Base-by-base conservation (phyloP, 2,329 filamentous ascomycete genomes). In the Blastomyces percursus region DNA sequence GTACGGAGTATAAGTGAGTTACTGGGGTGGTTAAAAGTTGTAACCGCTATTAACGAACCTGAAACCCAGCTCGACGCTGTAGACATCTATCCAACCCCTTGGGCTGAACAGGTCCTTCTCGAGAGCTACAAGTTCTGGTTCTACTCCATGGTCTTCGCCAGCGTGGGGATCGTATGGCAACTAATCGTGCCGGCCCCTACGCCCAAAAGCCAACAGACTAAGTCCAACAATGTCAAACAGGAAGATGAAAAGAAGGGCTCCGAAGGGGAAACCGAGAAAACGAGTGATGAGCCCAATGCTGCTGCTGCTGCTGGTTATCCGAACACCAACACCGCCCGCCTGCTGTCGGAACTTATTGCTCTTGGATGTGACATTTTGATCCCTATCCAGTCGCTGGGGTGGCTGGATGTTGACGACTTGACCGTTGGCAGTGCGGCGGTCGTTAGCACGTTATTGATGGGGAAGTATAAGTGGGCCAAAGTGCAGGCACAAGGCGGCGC, bases 91-190 rank as follows among this genome's bases (percentile, higher is more conserved):
- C 70, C 68, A 1, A 74, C 74, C 1, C 56, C 71, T 0, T 80
- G 77, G 72, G 80, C 80, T 19, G 67, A 68, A n/a, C 67, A 65
- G 32, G 68, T 88, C 3, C 78, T 83, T 55, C 64, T 81, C 27
- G 85, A 90, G 73, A 83, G 82, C 0, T 84, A 88, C 74, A 81
- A 84, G 60, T 86, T 88, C 73, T 91, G 88, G 88, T 82, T 90
- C 66, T 82, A 85, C 48, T 81, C 81, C 0, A 75, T 90, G 27
- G 75, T 75, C 12, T 80, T 82, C 63, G 83, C 81, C 0, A 74
- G 83, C 0, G 51, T 81, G 2, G 69, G 70, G 0, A 65, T 67
- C 12, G 38, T 70, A 0, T 72, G 68, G 67, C 66, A 65, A 5
- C 60, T 72, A 44, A 51, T 69, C 27, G 64, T 66, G 48, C 65